These are phyloP conservation scores for Fusarium citri DNA, from an alignment of 2,329 filamentous ascomycete genomes.

Conservation along the genomic window DNA sequence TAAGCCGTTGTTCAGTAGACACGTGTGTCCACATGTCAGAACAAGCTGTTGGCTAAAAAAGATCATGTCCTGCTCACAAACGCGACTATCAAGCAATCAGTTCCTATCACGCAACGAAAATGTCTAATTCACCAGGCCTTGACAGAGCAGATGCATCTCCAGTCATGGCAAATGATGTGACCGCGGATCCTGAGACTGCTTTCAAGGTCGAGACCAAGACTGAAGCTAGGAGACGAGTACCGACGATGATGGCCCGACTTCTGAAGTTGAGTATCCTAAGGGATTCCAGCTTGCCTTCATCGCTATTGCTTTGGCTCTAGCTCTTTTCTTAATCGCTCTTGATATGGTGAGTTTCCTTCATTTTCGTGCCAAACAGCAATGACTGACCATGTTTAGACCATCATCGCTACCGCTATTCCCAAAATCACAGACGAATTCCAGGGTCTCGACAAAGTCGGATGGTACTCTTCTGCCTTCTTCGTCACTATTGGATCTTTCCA, in stretches of 20 bases:
- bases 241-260: not conserved
- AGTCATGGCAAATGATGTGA: not conserved
- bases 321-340: constrained; percentile 10
- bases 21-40: not conserved
- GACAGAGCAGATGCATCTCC: not conserved
- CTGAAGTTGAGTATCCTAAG: constrained; percentile 9
- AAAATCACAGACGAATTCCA: constrained; percentile 46
- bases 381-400: not conserved
- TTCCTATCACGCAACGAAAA: not conserved
- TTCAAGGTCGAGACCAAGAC: constrained; percentile 10
- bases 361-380: not conserved
- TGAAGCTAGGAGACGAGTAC: constrained; percentile 1
- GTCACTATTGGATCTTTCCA: constrained; percentile 45
- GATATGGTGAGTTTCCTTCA: not conserved
- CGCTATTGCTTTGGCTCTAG: constrained; percentile 1
- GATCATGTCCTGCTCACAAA: constrained; percentile 1
- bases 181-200: not conserved
- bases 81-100: not conserved
- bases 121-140: not conserved
- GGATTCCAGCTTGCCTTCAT: constrained; percentile 2
- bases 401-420: constrained; percentile 8
- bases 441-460: constrained; percentile 57
- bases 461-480: constrained; percentile 47
- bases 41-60: not conserved
- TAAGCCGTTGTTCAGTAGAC: not conserved